phyloP scores from a whole-genome alignment of 345 rosid genomes.

The Bruguiera gymnorhiza region DNA sequence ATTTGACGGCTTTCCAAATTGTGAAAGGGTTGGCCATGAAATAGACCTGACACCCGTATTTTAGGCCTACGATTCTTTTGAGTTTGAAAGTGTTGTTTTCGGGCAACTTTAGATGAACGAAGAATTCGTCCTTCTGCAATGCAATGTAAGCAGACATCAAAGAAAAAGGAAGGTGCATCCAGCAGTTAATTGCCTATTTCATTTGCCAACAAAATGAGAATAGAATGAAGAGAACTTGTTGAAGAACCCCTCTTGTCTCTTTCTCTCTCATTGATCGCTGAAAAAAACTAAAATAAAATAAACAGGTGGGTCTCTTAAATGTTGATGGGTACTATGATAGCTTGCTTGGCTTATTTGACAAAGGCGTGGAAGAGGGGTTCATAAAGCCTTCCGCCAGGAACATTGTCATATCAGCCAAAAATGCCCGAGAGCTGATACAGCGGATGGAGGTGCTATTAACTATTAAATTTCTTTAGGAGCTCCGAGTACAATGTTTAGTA shows the following conservation, averaged over 20 bases:
- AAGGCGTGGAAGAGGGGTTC: constrained; percentile 59
- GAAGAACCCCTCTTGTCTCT: not conserved
- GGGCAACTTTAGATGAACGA: no score
- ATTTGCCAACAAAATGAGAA: no score
- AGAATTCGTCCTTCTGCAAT: not conserved
- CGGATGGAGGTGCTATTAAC: constrained; percentile 42
- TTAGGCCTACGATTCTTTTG: constrained; percentile 3
- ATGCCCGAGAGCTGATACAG: constrained; percentile 32
- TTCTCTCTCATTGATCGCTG: not conserved
- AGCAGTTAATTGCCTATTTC: no score
- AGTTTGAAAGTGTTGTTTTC: not conserved
- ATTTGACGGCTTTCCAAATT: constrained; percentile 1
- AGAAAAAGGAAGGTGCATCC: no score
- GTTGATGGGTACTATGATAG: constrained; percentile 53
- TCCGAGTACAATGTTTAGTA: not conserved
- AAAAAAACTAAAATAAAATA: not conserved
- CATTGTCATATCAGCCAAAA: constrained; percentile 46
- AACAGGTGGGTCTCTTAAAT: constrained; percentile 50
- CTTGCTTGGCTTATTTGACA: constrained; percentile 52
- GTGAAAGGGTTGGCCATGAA: constrained; percentile 11
- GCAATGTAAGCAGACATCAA: not conserved
- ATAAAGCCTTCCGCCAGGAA: constrained; percentile 38
- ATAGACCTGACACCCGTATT: constrained; percentile 9
- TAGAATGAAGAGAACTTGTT: no score
- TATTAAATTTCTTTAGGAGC: not conserved